Evolutionary conservation across 345 rosid genomes (phyloP), one percentile per base, ranked within the genome.

Genomic region (Populus ilicifolia): DNA sequence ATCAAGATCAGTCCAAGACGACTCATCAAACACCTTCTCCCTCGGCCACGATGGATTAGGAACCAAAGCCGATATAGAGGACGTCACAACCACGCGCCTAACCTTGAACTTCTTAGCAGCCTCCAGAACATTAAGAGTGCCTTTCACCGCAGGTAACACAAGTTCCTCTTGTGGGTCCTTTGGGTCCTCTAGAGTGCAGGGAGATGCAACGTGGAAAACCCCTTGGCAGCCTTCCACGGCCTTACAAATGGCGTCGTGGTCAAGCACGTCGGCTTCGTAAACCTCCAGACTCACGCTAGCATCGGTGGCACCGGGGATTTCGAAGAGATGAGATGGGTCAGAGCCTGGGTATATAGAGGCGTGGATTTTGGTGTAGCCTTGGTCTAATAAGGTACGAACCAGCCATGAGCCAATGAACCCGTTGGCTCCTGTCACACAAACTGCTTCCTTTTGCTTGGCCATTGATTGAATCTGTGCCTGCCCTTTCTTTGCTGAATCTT

Each of bases 161-260:
- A 94, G 88, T 21, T 92, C 97, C 72, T 39, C 83, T 69, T 90
- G 83, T 0, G 97, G 94, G 81, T 94, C 81, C 8, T 70, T 38
- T n/a, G 93, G 91, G 61, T 84, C 89, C 74, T 90, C 94, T 65
- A 94, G 86, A n/a, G 84, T 84, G 54, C 97, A 92, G 44, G 96
- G 97, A 13, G 98, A 94, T 0, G 98, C 97, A 82, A 94, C 93
- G 80, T 92, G 97, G 90, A 93, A 93, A 2, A 92, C 90, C 25
- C 97, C 97, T 5, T 48, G n/a, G 84, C 93, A 93, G 39, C 97
- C 94, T 30, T 87, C 83, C 11, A 93, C 84, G 2, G 97, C 94
- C 76, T 75, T 82, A 39, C 75, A 61, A 25, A 93, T 43, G 35
- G 98, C 94, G 50, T 46, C 77, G 70, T 69, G 33, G 83, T 93